Evolutionary conservation across 257 asterid species (phyloP).

Genomic region (Thymus quinquecostatus): DNA sequence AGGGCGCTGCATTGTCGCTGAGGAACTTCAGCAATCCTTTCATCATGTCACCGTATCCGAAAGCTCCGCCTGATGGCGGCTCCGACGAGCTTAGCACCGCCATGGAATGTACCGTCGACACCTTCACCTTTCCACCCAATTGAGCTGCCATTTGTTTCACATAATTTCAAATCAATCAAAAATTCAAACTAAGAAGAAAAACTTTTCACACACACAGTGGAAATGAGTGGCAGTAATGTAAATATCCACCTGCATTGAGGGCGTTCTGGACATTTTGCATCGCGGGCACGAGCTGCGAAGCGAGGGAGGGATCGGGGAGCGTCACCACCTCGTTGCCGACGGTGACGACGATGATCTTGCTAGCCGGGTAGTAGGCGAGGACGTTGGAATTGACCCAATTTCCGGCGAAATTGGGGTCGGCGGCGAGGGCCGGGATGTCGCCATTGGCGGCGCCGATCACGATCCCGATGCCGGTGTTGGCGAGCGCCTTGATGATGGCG

Average conservation of each 20-base stretch:
- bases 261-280: constrained; percentile 98
- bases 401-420: constrained; percentile 88
- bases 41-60: constrained; percentile 57
- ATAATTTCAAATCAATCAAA: not conserved
- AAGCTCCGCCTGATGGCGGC: constrained; percentile 86
- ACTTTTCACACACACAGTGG: not conserved
- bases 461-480: constrained; percentile 76
- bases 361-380: constrained; percentile 74
- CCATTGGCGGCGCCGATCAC: constrained; percentile 96
- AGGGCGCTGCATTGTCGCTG: constrained; percentile 67
- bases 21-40: constrained; percentile 66
- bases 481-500: constrained; percentile 72
- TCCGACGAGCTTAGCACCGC: constrained; percentile 78
- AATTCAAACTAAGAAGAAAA: no score
- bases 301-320: constrained; percentile 62
- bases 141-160: constrained; percentile 55
- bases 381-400: constrained; percentile 82
- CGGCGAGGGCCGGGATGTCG: constrained; percentile 83
- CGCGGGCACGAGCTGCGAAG: constrained; percentile 78
- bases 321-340: constrained; percentile 93
- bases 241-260: constrained; percentile 68
- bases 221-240: not conserved
- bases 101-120: constrained; percentile 90
- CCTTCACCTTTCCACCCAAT: constrained; percentile 81
- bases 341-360: constrained; percentile 70